Conservation (phyloP, 129 eudicot genomes). For the Centaurea solstitialis region DNA sequence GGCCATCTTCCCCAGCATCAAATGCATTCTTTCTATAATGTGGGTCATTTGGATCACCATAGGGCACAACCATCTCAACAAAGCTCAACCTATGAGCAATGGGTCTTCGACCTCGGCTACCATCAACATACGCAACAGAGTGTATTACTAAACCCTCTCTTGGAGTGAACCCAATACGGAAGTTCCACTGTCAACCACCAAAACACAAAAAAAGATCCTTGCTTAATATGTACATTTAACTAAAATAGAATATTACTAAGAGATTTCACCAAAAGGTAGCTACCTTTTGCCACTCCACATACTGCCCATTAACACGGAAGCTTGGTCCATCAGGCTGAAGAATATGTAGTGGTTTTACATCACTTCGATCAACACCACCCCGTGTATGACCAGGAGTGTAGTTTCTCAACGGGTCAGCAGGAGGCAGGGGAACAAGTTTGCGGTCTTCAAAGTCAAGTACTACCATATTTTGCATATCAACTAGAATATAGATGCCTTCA, state of each 20-base stretch:
- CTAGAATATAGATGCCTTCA: constrained; percentile 81
- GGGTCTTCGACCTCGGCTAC: constrained; percentile 89
- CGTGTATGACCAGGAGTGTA: constrained; percentile 85
- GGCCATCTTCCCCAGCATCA: constrained; percentile 98
- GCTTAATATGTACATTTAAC: not conserved
- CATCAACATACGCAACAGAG: constrained; percentile 91
- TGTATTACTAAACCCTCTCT: constrained; percentile 86
- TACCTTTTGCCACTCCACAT: constrained; percentile 94
- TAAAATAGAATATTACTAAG: not conserved
- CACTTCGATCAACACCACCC: constrained; percentile 90
- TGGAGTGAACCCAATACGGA: constrained; percentile 89
- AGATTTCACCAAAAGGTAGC: constrained; percentile 7
- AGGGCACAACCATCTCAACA: constrained; percentile 98
- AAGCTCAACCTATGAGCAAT: constrained; percentile 93
- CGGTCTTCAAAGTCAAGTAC: constrained; percentile 87
- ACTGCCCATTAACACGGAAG: constrained; percentile 67
- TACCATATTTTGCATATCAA: constrained; percentile 91
- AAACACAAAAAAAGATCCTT: constrained; percentile 4
- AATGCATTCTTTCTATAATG: constrained; percentile 94
- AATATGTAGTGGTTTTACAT: constrained; percentile 70
- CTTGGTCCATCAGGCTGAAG: constrained; percentile 90
- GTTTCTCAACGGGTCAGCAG: constrained; percentile 91
- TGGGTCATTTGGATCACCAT: constrained; percentile 94
- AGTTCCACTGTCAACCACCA: constrained; percentile 71
- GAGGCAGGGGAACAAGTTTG: constrained; percentile 86